These are phyloP conservation scores for Sarocladiaceae sp. DNA, from an alignment of 2,329 filamentous ascomycete species.

Conservation along the genomic window DNA sequence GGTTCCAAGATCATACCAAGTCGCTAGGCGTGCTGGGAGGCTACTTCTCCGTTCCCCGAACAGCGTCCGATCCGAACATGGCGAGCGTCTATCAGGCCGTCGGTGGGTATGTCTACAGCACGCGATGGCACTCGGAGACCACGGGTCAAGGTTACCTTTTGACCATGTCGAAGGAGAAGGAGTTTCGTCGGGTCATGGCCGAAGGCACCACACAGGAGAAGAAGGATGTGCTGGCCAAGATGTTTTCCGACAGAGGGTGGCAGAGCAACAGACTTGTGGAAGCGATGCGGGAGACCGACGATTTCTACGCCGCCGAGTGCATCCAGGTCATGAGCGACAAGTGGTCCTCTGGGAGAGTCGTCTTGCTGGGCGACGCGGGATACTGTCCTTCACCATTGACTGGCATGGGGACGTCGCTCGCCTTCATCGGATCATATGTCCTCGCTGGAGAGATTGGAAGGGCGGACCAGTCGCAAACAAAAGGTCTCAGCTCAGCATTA, in stretches of 20 bases:
- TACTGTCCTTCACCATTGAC: constrained; percentile 36
- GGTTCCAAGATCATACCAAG: constrained; percentile 14
- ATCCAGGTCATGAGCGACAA: constrained; percentile 32
- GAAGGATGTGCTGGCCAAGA: constrained; percentile 20
- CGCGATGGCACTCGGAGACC: constrained; percentile 2
- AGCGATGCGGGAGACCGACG: constrained; percentile 22
- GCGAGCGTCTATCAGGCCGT: background rate
- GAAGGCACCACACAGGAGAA: constrained; percentile 16
- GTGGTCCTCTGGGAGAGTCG: constrained; percentile 30
- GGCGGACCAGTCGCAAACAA: no score
- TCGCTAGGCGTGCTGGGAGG: constrained; percentile 13
- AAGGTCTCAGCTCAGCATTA: no score
- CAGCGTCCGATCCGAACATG: constrained; percentile 11
- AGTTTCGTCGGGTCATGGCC: constrained; percentile 31
- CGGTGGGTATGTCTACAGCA: background rate
- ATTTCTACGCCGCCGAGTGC: constrained; percentile 37
- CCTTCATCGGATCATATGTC: constrained; percentile 42
- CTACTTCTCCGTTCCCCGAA: constrained; percentile 27
- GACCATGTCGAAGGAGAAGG: constrained; percentile 29
- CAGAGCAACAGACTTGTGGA: constrained; percentile 21
- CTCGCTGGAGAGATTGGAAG: constrained; percentile 46
- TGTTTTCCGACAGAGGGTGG: constrained; percentile 36
- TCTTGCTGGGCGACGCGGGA: constrained; percentile 42
- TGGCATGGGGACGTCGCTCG: constrained; percentile 38
- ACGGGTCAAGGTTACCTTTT: constrained; percentile 28